Percentiles rank a stretch among this genome's conserved stretches.
These are phyloP conservation scores for Corrigiola litoralis DNA, from an alignment of 179 eudicot genomes.

Conservation along the genomic window DNA sequence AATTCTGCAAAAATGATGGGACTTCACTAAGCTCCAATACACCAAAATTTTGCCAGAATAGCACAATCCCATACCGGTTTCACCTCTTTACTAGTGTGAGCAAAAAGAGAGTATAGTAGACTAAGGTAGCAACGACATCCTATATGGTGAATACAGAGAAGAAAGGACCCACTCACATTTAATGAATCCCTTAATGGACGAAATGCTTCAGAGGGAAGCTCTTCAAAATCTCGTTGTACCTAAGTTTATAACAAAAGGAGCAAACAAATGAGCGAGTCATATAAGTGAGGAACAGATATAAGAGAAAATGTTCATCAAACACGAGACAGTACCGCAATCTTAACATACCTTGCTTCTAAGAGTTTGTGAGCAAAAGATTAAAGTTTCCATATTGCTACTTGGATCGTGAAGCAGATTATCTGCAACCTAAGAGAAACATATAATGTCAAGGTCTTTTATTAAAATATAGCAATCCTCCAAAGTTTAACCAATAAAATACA, in stretches of 20 bases:
- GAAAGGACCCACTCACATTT: slow-evolving; percentile 46
- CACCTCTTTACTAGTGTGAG: too few relatives aligned
- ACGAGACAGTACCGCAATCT: background rate
- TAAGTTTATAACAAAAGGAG: slow-evolving; percentile 10
- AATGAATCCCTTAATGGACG: slow-evolving; percentile 81
- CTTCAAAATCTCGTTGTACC: slow-evolving; percentile 99
- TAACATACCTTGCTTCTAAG: slow-evolving; percentile 87
- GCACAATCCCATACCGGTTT: too few relatives aligned
- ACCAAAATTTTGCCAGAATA: too few relatives aligned
- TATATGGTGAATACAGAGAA: background rate
- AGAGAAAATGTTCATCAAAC: slow-evolving; percentile 7
- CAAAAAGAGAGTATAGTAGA: background rate
- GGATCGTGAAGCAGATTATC: slow-evolving; percentile 95
- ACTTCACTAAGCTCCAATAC: too few relatives aligned
- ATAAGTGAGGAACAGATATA: background rate
- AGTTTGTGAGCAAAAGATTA: slow-evolving; percentile 94
- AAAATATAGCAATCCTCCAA: background rate
- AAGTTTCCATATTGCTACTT: slow-evolving; percentile 82
- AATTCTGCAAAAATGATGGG: too few relatives aligned
- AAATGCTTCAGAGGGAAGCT: slow-evolving; percentile 92
- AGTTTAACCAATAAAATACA: background rate
- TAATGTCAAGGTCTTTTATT: background rate
- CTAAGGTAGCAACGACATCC: background rate
- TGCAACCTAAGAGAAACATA: slow-evolving; percentile 53
- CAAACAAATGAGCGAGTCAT: background rate